Conservation (phyloP, 2,329 filamentous ascomycete species). For the Colletotrichum endophyticum region DNA sequence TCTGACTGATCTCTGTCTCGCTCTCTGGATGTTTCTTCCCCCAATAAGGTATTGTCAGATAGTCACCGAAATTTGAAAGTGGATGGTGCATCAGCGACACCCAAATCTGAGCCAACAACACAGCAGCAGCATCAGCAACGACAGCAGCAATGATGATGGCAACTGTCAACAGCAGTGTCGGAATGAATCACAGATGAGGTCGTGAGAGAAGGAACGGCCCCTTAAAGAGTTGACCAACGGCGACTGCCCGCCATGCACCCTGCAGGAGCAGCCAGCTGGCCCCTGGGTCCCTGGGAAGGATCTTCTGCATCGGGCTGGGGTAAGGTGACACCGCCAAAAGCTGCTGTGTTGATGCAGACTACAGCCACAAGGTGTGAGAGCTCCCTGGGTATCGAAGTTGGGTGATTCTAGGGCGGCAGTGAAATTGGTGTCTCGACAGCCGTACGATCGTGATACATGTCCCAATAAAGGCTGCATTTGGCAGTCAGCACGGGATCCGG, state of each 20-base stretch:
- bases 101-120: not conserved
- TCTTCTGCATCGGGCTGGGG: slow-evolving; percentile 10
- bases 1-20: not conserved
- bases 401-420: slow-evolving; percentile 2
- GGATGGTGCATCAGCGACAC: not conserved
- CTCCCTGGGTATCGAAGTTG: not conserved
- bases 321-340: not conserved
- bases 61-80: not conserved
- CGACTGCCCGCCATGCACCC: not conserved
- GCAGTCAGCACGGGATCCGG: not conserved
- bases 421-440: slow-evolving; percentile 15
- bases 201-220: not conserved
- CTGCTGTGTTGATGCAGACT: not conserved
- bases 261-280: not conserved
- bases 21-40: not conserved
- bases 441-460: not conserved
- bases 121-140: not conserved
- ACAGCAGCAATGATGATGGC: not conserved
- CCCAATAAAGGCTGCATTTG: not conserved
- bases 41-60: not conserved
- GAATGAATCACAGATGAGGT: not conserved
- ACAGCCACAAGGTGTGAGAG: not conserved
- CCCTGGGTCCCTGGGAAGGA: not conserved
- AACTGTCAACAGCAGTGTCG: not conserved
- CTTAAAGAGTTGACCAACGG: slow-evolving; percentile 2